These are phyloP conservation scores for Caryopteris hybrid DNA, from an alignment of 305 asterid species.

Conservation along the genomic window DNA sequence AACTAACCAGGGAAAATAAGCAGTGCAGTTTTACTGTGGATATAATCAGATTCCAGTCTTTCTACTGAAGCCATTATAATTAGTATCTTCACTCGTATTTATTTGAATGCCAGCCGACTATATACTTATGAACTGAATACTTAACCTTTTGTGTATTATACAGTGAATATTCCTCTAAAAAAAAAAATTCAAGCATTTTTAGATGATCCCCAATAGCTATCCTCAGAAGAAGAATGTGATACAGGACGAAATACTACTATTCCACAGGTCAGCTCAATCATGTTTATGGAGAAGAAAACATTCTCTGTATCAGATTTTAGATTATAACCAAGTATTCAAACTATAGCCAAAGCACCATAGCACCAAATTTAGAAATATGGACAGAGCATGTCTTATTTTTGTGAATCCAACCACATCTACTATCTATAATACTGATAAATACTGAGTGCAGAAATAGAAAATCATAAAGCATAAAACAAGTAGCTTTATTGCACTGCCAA, in stretches of 20 bases:
- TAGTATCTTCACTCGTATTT: background rate
- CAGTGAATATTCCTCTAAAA: background rate
- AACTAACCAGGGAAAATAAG: no score
- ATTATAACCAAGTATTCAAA: background rate
- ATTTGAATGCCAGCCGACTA: background rate
- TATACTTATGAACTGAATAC: background rate
- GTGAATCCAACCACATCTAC: background rate
- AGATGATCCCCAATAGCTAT: background rate
- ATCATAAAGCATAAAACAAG: background rate
- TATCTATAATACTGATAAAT: background rate
- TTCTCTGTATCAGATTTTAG: background rate
- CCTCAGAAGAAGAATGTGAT: background rate
- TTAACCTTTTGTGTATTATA: background rate
- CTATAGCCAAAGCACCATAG: background rate
- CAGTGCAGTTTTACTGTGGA: no score
- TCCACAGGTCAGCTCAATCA: background rate
- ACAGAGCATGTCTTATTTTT: background rate
- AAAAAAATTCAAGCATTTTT: background rate
- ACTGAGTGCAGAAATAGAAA: background rate
- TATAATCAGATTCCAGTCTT: background rate
- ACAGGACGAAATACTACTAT: background rate
- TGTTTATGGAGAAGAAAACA: background rate
- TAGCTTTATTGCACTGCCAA: background rate
- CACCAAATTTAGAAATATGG: background rate
- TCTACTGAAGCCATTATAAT: background rate